Conservation (phyloP, 1,139 yeast species). For the Geotrichum macrosporum region DNA sequence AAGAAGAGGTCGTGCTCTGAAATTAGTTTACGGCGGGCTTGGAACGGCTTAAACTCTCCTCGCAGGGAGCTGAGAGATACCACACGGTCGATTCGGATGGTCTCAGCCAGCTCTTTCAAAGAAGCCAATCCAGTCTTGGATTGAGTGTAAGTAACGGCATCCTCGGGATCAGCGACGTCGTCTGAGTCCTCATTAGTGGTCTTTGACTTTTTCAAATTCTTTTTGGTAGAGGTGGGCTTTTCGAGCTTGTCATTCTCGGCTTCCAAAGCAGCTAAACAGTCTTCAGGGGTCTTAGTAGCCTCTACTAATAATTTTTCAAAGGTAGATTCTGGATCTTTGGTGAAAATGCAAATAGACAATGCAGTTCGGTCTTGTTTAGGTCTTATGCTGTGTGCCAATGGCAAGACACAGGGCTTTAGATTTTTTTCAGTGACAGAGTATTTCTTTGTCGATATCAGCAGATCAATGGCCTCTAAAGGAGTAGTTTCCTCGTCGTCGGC, state of each 20-base stretch:
- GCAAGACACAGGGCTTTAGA: conserved; percentile 67
- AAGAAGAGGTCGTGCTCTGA: conserved; percentile 59
- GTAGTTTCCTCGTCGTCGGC: conserved; percentile 37
- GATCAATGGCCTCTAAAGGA: conserved; percentile 40
- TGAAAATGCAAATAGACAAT: conserved; percentile 57
- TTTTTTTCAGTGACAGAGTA: conserved; percentile 58
- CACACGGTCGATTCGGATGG: conserved; percentile 31
- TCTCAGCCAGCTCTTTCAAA: conserved; percentile 16
- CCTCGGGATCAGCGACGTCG: conserved; percentile 12
- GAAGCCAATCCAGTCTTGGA: conserved; percentile 13
- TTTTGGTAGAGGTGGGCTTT: conserved; percentile 4
- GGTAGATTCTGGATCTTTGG: conserved; percentile 55
- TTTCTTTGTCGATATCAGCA: conserved; percentile 62
- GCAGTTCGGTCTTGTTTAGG: conserved; percentile 35
- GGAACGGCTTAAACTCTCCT: conserved; percentile 44
- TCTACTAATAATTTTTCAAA: conserved; percentile 14
- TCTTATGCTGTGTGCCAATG: conserved; percentile 49
- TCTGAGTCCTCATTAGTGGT: conserved; percentile 3
- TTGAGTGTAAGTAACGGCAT: conserved; percentile 12
- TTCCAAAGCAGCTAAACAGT: conserved; percentile 55
- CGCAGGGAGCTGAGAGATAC: conserved; percentile 43
- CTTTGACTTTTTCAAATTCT: neutral
- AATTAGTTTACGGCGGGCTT: conserved; percentile 41
- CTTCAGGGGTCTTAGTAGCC: conserved; percentile 35
- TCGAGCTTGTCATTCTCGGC: conserved; percentile 46